A percentile compares a stretch with the other conserved stretches of the same genome.
phyloP scores from a whole-genome alignment of 2,329 filamentous ascomycete species.

The Dactylellina drechsleri region DNA sequence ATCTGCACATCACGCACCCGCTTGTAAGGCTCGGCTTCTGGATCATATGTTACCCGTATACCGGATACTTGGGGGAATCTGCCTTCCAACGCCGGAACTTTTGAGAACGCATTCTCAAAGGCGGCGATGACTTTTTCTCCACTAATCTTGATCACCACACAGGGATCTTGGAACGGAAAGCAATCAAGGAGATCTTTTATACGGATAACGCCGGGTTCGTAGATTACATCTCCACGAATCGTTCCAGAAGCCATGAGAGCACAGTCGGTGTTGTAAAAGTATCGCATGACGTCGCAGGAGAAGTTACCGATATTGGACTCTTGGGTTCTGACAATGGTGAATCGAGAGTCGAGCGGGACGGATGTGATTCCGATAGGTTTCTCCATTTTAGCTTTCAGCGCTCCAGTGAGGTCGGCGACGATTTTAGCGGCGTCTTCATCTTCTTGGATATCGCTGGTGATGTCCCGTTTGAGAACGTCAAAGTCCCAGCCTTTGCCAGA shows the following conservation, averaged over 20 bases:
- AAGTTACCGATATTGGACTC: conserved; percentile 92
- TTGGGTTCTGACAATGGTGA: conserved; percentile 78
- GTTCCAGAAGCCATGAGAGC: conserved; percentile 86
- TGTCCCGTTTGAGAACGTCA: conserved; percentile 77
- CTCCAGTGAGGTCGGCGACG: conserved; percentile 75
- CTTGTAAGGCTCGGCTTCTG: conserved; percentile 55
- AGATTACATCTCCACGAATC: conserved; percentile 87
- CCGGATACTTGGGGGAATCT: conserved; percentile 26
- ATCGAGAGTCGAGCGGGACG: conserved; percentile 83
- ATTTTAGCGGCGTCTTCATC: conserved; percentile 71
- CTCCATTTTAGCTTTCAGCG: conserved; percentile 78
- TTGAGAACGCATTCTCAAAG: conserved; percentile 82
- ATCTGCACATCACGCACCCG: conserved; percentile 58
- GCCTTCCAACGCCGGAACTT: conserved; percentile 83
- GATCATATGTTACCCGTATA: conserved; percentile 23
- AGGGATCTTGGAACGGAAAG: conserved; percentile 91
- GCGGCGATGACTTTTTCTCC: conserved; percentile 81
- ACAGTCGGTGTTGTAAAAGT: conserved; percentile 82
- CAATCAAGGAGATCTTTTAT: conserved; percentile 87
- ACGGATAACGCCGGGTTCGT: conserved; percentile 79
- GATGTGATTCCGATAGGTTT: conserved; percentile 86
- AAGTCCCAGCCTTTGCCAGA: conserved; percentile 75
- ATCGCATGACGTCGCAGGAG: conserved; percentile 89
- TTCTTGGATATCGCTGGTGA: conserved; percentile 65
- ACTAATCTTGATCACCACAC: conserved; percentile 77